Conservation (phyloP, 108 stramenopile genomes). For the Pseudonitzschia multiseries region DNA sequence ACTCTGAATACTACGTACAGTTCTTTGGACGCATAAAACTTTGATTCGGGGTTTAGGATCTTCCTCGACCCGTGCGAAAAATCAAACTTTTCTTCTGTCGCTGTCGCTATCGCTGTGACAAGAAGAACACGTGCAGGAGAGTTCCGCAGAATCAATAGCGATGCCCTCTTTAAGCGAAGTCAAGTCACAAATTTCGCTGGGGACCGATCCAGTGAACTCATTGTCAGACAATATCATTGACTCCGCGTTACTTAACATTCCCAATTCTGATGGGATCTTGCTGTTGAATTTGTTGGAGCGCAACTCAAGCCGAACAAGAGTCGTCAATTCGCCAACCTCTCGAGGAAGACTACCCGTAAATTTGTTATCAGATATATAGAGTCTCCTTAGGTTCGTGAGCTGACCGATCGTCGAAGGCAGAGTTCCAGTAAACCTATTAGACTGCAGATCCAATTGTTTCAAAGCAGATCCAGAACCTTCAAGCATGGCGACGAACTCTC, state of each 20-base stretch:
- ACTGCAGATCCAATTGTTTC: slow-evolving; percentile 36
- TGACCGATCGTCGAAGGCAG: slow-evolving; percentile 45
- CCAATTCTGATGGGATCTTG: slow-evolving; percentile 51
- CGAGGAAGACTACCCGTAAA: slow-evolving; percentile 43
- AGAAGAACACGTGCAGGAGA: background rate
- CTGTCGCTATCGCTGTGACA: background rate
- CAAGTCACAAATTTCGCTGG: slow-evolving; percentile 39
- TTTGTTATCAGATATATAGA: slow-evolving; percentile 56
- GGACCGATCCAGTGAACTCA: slow-evolving; percentile 38
- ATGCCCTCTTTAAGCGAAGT: background rate
- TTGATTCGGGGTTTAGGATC: too few relatives aligned
- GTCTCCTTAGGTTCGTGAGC: slow-evolving; percentile 36
- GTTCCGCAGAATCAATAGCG: background rate
- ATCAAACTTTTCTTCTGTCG: too few relatives aligned
- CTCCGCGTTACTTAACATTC: slow-evolving; percentile 37
- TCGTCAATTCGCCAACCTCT: slow-evolving; percentile 30
- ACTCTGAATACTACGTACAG: too few relatives aligned
- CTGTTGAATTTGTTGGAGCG: slow-evolving; percentile 44
- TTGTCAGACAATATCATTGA: slow-evolving; percentile 42
- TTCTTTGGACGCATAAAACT: too few relatives aligned
- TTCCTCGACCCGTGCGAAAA: too few relatives aligned
- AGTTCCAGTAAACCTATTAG: slow-evolving; percentile 41
- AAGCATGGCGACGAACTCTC: slow-evolving; percentile 21
- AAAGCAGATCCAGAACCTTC: slow-evolving; percentile 28
- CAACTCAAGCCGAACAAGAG: slow-evolving; percentile 12